Base-by-base conservation (phyloP, 495 filamentous ascomycete species). In the Beverwykella pulmonaria region DNA sequence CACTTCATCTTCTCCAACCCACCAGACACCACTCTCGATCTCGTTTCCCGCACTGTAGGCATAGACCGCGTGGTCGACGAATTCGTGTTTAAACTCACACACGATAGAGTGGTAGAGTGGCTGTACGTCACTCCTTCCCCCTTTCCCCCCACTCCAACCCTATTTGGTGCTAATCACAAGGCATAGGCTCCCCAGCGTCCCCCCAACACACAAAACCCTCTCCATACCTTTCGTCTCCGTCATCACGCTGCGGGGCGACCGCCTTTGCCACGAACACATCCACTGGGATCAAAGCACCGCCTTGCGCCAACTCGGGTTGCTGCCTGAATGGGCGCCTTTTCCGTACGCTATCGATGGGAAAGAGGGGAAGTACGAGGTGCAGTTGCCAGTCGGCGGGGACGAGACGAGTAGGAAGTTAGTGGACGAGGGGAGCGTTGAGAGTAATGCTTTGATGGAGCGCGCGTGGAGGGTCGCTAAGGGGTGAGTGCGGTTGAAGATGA, bases 331-430 rank as follows among this genome's bases (percentile, higher is more conserved):
- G 44, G 58, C 73, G 22, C 59, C 68, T 20, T 75, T 77, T 59
- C 75, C 73, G 15, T 72, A 75, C 23, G 44, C 61, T 15, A 68
- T 78, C n/a, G 64, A 74, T 7, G 56, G 53, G 26, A 66, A 67
- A 15, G 53, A 68, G 50, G 72, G 71, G 65, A 69, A 61, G 47
- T 82, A 84, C 32, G 86, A 90, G 73, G 87, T 87, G 48, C 73
- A 77, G 8, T 27, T 75, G 57, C 76, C 76, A 15, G 70, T 68
- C 29, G 68, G 44, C 15, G 73, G 73, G n/a, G 48, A 14, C 14
- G 75, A 77, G 61, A 65, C 53, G 27, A 71, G 69, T 9, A 56
- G 25, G 63, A 78, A 78, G 59, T 62, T 77, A 30, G 44, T 77
- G 20, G 70, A 69, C 32, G 58, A 66, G 61, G 63, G 39, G 20